These are phyloP conservation scores for Fibroporia radiculosa DNA, from an alignment of 768 basidiomycete species.

Conservation along the genomic window DNA sequence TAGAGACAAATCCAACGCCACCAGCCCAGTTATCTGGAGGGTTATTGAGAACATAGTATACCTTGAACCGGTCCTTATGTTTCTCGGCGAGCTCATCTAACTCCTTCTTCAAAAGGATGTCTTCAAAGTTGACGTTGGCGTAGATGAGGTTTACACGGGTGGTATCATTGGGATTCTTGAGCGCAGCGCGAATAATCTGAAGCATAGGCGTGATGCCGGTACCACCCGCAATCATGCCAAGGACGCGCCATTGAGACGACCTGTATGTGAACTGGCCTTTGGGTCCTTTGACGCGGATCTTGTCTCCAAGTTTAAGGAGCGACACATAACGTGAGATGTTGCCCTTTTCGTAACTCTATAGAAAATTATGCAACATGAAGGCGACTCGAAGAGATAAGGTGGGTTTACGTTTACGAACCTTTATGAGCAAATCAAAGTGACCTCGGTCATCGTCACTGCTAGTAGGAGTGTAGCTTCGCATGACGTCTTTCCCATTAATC, in stretches of 20 bases:
- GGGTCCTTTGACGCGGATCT: constrained; percentile 87
- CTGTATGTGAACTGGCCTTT: constrained; percentile 91
- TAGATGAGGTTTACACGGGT: constrained; percentile 87
- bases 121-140: constrained; percentile 89
- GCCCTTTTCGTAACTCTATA: constrained; percentile 90
- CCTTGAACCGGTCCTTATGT: constrained; percentile 63
- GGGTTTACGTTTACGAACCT: constrained; percentile 41
- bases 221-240: constrained; percentile 98
- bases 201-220: constrained; percentile 99
- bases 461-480: constrained; percentile 93
- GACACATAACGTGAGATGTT: constrained; percentile 90
- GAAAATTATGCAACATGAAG: constrained; percentile 4
- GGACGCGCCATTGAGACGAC: constrained; percentile 60
- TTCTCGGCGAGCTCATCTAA: constrained; percentile 68
- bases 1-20: constrained; percentile 88
- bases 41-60: constrained; percentile 93
- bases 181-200: constrained; percentile 90
- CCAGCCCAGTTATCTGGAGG: constrained; percentile 81
- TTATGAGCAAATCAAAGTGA: constrained; percentile 94
- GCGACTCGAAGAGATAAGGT: not conserved
- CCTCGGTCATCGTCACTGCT: constrained; percentile 90
- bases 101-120: constrained; percentile 87
- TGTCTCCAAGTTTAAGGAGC: constrained; percentile 80
- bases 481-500: constrained; percentile 85
- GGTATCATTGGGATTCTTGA: constrained; percentile 81